These are phyloP conservation scores for Sarocladiaceae sp. DNA, from an alignment of 2,329 filamentous ascomycete genomes.

Conservation along the genomic window DNA sequence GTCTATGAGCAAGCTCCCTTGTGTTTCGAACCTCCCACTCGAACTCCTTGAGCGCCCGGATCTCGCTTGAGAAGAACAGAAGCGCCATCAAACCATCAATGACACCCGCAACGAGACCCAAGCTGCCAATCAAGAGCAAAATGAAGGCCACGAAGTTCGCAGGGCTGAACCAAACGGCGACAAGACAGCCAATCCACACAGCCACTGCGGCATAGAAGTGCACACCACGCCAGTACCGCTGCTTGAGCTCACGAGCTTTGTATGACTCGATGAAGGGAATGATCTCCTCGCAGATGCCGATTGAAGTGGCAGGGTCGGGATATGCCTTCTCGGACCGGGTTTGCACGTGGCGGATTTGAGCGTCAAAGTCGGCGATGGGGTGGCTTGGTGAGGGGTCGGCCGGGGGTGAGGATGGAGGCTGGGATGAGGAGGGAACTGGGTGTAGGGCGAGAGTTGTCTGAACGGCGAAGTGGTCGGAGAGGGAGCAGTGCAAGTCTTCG, in stretches of 20 bases:
- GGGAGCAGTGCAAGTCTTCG: constrained; percentile 73
- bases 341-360: constrained; percentile 26
- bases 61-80: constrained; percentile 80
- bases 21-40: constrained; percentile 85
- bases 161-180: constrained; percentile 84
- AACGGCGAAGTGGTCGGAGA: constrained; percentile 94
- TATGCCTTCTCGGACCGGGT: constrained; percentile 13
- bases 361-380: constrained; percentile 22
- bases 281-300: constrained; percentile 56
- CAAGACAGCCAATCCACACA: constrained; percentile 67
- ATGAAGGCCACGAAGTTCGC: constrained; percentile 74
- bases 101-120: constrained; percentile 71
- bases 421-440: constrained; percentile 17
- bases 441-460: constrained; percentile 67
- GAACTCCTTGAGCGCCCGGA: constrained; percentile 83
- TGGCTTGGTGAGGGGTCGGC: constrained; percentile 12
- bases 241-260: constrained; percentile 62
- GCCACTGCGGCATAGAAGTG: constrained; percentile 70
- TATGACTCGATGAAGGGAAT: constrained; percentile 68
- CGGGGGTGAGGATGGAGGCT: constrained; percentile 12
- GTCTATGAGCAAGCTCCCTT: constrained; percentile 33
- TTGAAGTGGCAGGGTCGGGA: constrained; percentile 15
- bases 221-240: constrained; percentile 65
- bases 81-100: constrained; percentile 83
- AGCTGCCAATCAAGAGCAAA: constrained; percentile 72